Conservation (phyloP, 306 rosid genomes). For the Cicer yamashitae region DNA sequence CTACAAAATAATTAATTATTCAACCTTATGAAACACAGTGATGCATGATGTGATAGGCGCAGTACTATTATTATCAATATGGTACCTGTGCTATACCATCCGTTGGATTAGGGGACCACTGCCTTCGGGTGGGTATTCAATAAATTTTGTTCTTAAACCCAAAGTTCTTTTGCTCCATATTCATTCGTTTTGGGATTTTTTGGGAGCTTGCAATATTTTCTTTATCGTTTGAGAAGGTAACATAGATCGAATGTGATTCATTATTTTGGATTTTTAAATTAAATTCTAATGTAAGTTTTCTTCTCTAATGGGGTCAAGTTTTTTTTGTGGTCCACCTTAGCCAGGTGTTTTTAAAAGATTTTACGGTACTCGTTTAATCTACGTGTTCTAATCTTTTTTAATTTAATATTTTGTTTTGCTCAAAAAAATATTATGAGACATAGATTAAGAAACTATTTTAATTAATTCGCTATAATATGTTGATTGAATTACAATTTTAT, state of each 20-base stretch:
- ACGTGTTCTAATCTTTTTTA: too few species aligned
- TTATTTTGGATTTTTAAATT: neutral
- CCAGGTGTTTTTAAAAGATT: too few species aligned
- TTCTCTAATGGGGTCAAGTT: neutral
- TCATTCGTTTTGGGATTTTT: neutral
- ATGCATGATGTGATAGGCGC: conserved; percentile 7
- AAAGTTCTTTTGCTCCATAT: neutral
- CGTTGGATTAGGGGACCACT: conserved; percentile 16
- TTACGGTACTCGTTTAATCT: too few species aligned
- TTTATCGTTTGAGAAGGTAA: neutral
- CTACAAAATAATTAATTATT: neutral
- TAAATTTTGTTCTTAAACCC: conserved; percentile 4
- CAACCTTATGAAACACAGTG: neutral
- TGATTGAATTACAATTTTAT: too few species aligned
- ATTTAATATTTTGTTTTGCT: too few species aligned
- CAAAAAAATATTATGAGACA: too few species aligned
- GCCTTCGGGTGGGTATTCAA: conserved; percentile 16
- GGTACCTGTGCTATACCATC: neutral
- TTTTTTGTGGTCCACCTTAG: neutral
- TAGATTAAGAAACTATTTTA: too few species aligned
- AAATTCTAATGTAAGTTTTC: neutral
- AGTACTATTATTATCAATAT: neutral
- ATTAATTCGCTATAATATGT: too few species aligned
- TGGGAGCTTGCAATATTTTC: neutral
- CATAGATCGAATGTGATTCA: neutral